Conservation (phyloP, 2,329 filamentous ascomycete genomes). For the Ceratocystis diversiconidia region DNA sequence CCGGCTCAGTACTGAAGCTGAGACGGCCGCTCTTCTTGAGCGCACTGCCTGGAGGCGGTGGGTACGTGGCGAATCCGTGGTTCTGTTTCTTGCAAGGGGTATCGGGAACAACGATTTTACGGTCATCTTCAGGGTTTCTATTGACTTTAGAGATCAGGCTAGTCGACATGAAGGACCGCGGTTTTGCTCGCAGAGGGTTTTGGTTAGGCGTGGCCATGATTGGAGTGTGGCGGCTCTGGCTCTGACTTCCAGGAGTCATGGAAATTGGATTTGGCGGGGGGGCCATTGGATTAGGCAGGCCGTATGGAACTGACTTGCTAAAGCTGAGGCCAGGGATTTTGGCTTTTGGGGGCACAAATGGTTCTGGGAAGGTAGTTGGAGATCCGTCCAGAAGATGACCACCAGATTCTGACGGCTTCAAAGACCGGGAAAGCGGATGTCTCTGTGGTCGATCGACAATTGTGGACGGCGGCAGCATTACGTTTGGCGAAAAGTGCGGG, state of each 20-base stretch:
- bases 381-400: conserved; percentile 65
- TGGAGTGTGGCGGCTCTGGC: background rate
- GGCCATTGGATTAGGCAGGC: conserved; percentile 9
- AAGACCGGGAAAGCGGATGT: conserved; percentile 73
- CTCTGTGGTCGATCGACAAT: conserved; percentile 37
- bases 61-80: conserved; percentile 49
- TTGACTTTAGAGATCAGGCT: conserved; percentile 92
- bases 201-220: conserved; percentile 14
- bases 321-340: conserved; percentile 24
- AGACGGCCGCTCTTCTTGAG: conserved; percentile 53
- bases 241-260: conserved; percentile 24
- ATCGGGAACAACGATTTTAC: conserved; percentile 66
- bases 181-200: conserved; percentile 12
- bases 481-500: conserved; percentile 38
- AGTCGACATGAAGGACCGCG: conserved; percentile 65
- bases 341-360: conserved; percentile 24
- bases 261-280: conserved; percentile 23
- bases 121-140: conserved; percentile 57
- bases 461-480: conserved; percentile 28
- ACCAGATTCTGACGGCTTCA: conserved; percentile 75
- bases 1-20: conserved; percentile 58
- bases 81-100: conserved; percentile 89
- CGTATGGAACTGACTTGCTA: conserved; percentile 16
- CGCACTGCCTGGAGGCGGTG: conserved; percentile 42
- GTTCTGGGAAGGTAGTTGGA: conserved; percentile 18